A percentile compares a stretch with the other conserved stretches of the same genome.
These are phyloP conservation scores for Diplodia seriata DNA, from an alignment of 2,329 filamentous ascomycete genomes.

Conservation along the genomic window DNA sequence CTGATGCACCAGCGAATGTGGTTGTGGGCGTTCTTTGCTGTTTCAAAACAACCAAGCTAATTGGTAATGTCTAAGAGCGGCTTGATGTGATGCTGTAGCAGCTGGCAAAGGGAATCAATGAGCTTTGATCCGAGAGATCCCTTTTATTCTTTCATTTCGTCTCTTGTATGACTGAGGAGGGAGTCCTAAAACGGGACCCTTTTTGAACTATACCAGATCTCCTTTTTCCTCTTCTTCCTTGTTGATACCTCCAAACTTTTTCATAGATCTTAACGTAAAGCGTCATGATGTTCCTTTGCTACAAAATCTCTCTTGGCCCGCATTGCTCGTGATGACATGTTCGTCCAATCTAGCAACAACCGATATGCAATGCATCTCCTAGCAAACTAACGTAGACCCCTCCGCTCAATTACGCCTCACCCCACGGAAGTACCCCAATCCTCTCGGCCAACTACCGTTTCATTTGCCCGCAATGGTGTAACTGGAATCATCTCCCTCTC, in stretches of 20 bases:
- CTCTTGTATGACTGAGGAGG: slow-evolving; percentile 9
- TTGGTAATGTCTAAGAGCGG: slow-evolving; percentile 29
- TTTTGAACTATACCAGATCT: slow-evolving; percentile 20
- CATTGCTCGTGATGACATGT: background rate
- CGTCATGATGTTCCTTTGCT: slow-evolving; percentile 26
- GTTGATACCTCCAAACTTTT: slow-evolving; percentile 27
- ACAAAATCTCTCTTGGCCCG: background rate
- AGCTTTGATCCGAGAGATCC: slow-evolving; percentile 16
- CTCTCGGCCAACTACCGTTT: background rate
- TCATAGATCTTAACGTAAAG: slow-evolving; percentile 21
- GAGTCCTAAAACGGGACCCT: background rate
- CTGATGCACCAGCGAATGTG: background rate
- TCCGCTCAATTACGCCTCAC: background rate
- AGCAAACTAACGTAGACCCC: background rate
- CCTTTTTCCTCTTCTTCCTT: slow-evolving; percentile 4
- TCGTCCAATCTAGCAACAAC: background rate
- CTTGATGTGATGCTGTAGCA: background rate
- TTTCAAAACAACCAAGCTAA: slow-evolving; percentile 21
- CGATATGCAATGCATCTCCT: background rate
- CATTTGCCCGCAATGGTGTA: background rate
- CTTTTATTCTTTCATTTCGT: slow-evolving; percentile 4
- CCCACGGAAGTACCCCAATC: background rate
- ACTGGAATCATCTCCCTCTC: background rate
- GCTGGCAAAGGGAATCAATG: slow-evolving; percentile 1
- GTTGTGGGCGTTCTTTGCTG: slow-evolving; percentile 3